Evolutionary conservation across 2,329 filamentous ascomycete genomes (phyloP), one percentile per base, ranked within the genome.

Genomic region (Ustilaginoidea virens): DNA sequence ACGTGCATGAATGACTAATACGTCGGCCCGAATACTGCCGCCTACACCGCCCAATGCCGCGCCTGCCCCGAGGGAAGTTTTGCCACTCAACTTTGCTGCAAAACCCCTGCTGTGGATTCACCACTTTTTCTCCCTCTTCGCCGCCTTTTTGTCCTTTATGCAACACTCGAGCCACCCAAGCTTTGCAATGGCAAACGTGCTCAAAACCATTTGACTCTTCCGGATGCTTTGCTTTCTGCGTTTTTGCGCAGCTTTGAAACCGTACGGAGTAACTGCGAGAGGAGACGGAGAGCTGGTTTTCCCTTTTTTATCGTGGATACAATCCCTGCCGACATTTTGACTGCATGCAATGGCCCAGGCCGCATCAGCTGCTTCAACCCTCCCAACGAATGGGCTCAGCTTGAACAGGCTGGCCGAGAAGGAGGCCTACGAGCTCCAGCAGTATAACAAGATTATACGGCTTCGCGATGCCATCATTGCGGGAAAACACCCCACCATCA

Each of bases 401-500:
- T 20, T 23, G 19, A 15, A n/a, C 8, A 25, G 28, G 36, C 48
- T 45, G 20, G 49, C 58, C 31, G 48, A 61, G 36, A 60, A 63
- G 35, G 63, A 70, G 39, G 48, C 62, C 33, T 58, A 65, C 44
- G 70, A 77, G 46, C 55, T 77, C 28, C 53, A 62, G 29, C 72
- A 86, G 54, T 90, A 83, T 60, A 69, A 78, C 47, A 82, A 77
- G 56, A 80, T 96, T 45, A 52, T 92, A 46, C 70, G 65, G 41
- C 74, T 96, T 53, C 77, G 75, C 53, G 80, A 93, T 60, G 66
- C 74, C 41, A 69, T 96, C 42, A 63, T 90, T 48, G 71, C 80
- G 51, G 85, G 86, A 47, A 73, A 66, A 42, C 78, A 86, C 46
- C 65, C 70, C 28, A 64, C 58, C 42, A 65, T 77, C 53, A 74